Evolutionary conservation across 345 rosid species (phyloP), one percentile per base, ranked within the genome.

Genomic region (Eucalyptus regnans): DNA sequence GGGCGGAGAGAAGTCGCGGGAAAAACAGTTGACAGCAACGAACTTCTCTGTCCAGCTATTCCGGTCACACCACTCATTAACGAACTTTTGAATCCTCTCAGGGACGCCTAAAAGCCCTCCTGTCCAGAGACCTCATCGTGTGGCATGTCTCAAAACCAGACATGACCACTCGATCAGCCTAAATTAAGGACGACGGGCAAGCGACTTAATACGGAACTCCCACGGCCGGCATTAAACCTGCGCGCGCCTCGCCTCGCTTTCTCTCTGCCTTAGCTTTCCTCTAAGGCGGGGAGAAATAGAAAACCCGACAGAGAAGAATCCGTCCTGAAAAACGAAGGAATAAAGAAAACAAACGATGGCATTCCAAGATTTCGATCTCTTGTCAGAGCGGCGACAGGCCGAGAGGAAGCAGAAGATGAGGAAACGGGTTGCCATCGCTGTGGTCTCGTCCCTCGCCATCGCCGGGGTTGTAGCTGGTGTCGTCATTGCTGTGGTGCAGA

Each of bases 341-440:
- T 16, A 29, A 29, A 25, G 50, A 1, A 37, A 6, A 18, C 3
- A 11, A 31, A 54, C 86, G 84, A 97, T 97, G 99, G 99, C 86
- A n/a, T 97, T 97, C 91, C 98, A 97, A 58, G 99, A 97, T 91
- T 97, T 97, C 80, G 98, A 95, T 88, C 90, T 90, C 46, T 90
- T 97, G 48, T 95, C 96, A 15, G 97, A 96, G 89, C 94, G 97
- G 58, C 93, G 98, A 86, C 90, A 91, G 87, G 91, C 90, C 11
- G 94, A 96, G 52, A 93, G 97, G 86, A 89, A 92, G 90, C 96
- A 91, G 3, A 94, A 94, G 87, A 85, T 96, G 43, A 90, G 91
- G 54, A 94, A 90, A 88, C 91, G 96, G 86, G 81, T 96, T 79
- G 88, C 86, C 25, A 89, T 95, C 14, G 95, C 91, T 13, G 88